A percentile compares a stretch with the other conserved stretches of the same genome.
These are phyloP conservation scores for Botrytis fragariae DNA, from an alignment of 2,329 filamentous ascomycete species.

Conservation along the genomic window DNA sequence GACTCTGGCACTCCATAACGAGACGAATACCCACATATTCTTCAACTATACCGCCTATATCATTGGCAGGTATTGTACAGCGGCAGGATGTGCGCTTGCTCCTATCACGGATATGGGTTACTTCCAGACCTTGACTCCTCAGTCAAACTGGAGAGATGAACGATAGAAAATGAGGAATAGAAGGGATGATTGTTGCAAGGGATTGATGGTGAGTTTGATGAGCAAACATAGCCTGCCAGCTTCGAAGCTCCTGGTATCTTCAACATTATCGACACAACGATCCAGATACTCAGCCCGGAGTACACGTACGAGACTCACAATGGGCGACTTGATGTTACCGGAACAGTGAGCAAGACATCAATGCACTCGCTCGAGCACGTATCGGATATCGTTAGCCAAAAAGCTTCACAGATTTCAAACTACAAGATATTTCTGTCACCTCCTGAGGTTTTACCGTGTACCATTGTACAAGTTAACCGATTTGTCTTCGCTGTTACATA, in stretches of 20 bases:
- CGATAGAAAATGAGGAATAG: not conserved
- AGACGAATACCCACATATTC: rapidly evolving
- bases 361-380: not conserved
- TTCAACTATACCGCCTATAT: not conserved
- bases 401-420: not conserved
- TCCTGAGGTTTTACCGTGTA: not conserved
- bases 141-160: not conserved
- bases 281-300: not conserved
- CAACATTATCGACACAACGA: not conserved
- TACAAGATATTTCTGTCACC: not conserved
- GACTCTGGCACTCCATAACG: not conserved
- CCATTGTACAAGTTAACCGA: not conserved
- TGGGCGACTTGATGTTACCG: not conserved
- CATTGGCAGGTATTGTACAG: not conserved
- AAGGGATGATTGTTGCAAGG: too few relatives aligned
- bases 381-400: not conserved
- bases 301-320: not conserved
- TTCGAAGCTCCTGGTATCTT: not conserved
- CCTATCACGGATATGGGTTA: too few relatives aligned
- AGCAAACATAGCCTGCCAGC: not conserved
- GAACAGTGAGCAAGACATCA: not conserved
- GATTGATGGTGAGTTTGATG: not conserved
- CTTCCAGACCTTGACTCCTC: not conserved
- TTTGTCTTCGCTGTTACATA: not conserved
- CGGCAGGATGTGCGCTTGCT: not conserved